Conservation (phyloP, 192 early-diverging fungal genomes). For the Linnemannia elongata region DNA sequence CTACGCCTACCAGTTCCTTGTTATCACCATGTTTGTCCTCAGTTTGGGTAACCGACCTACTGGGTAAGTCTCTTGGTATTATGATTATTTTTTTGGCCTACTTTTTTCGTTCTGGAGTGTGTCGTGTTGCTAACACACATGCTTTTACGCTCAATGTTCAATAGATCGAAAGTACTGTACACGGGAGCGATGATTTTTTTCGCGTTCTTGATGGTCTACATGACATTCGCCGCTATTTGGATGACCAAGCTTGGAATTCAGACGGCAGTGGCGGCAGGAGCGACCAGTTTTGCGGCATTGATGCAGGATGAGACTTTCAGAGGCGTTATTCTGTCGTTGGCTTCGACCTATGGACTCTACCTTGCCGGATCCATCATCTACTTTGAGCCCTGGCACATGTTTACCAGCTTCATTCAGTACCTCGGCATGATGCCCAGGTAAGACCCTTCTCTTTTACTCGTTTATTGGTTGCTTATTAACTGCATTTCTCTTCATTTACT, state of each 20-base stretch:
- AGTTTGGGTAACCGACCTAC: constrained; percentile 94
- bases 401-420: constrained; percentile 66
- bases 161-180: constrained; percentile 76
- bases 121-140: background rate
- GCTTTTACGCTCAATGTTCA: background rate
- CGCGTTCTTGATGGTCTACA: constrained; percentile 83
- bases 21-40: constrained; percentile 85
- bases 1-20: constrained; percentile 80
- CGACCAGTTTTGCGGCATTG: constrained; percentile 58
- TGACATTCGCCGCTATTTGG: constrained; percentile 81
- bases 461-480: background rate
- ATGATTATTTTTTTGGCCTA: too few species aligned
- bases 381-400: constrained; percentile 93
- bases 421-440: constrained; percentile 61
- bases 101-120: too few species aligned
- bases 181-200: constrained; percentile 80
- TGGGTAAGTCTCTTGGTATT: constrained; percentile 59
- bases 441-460: background rate
- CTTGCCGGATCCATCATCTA: constrained; percentile 80
- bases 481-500: background rate
- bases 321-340: constrained; percentile 83
- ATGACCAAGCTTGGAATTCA: constrained; percentile 67
- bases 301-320: constrained; percentile 72
- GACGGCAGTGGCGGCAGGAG: constrained; percentile 52
- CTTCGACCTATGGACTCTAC: constrained; percentile 88